These are phyloP conservation scores for Calcarisporium arbuscula DNA, from an alignment of 2,329 filamentous ascomycete genomes.

Conservation along the genomic window DNA sequence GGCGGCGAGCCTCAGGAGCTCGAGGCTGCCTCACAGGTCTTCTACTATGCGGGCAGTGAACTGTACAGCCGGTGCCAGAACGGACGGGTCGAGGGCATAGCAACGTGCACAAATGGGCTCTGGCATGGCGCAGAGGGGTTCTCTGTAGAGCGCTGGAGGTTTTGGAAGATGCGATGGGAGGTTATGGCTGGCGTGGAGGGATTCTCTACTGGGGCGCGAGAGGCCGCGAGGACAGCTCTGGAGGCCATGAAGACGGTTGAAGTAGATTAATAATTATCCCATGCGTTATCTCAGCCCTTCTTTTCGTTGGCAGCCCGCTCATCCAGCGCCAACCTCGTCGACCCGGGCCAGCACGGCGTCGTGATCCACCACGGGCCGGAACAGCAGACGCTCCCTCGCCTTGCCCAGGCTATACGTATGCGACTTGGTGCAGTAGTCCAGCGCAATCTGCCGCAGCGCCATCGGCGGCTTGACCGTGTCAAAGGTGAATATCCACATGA, in stretches of 20 bases:
- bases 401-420: slow-evolving; percentile 14
- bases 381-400: slow-evolving; percentile 11
- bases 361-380: slow-evolving; percentile 10
- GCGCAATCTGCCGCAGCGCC: slow-evolving; percentile 13
- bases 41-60: no score
- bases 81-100: no score
- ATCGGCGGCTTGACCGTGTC: slow-evolving; percentile 16
- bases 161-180: no score
- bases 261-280: no score
- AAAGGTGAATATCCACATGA: slow-evolving; percentile 17
- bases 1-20: no score
- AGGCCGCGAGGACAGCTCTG: slow-evolving; percentile 18
- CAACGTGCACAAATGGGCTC: no score
- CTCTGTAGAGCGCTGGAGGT: no score
- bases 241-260: slow-evolving; percentile 21
- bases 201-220: slow-evolving; percentile 22
- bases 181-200: no score
- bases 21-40: no score
- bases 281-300: no score
- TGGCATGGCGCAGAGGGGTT: no score
- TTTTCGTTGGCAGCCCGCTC: slow-evolving; percentile 1
- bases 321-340: not conserved
- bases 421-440: slow-evolving; percentile 15
- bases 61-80: no score
- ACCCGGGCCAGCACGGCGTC: slow-evolving; percentile 8